These are phyloP conservation scores for Fusarium vanettenii DNA, from an alignment of 2,329 filamentous ascomycete species.

Conservation along the genomic window DNA sequence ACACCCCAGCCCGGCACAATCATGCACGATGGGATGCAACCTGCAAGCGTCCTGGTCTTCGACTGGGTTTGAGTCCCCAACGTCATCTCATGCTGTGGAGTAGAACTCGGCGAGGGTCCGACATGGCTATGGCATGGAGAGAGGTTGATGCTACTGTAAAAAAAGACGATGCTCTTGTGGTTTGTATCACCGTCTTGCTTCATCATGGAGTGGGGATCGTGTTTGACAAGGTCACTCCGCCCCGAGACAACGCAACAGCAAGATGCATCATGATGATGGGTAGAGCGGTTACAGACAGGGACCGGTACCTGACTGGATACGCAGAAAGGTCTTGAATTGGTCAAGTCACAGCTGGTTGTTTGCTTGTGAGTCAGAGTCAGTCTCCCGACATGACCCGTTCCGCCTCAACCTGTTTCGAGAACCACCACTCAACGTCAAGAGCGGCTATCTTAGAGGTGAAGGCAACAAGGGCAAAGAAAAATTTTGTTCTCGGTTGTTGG, in stretches of 20 bases:
- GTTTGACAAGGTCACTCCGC: not conserved
- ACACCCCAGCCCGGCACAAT: constrained; percentile 9
- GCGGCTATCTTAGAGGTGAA: constrained; percentile 23
- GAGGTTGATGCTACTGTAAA: not conserved
- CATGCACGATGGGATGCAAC: constrained; percentile 17
- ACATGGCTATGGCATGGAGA: not conserved
- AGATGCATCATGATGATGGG: not conserved
- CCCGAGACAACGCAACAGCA: not conserved
- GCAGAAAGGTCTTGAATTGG: not conserved
- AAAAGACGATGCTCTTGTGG: not conserved
- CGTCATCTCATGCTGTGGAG: constrained; percentile 26
- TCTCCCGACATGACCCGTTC: constrained; percentile 19
- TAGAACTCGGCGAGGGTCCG: constrained; percentile 25
- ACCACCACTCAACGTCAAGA: constrained; percentile 16
- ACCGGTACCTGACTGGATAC: constrained; percentile 2
- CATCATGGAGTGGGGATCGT: not conserved
- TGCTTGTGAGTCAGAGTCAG: constrained; percentile 5
- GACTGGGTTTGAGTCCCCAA: constrained; percentile 16
- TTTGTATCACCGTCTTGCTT: not conserved
- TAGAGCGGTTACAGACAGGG: not conserved
- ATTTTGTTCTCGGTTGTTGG: constrained; percentile 1
- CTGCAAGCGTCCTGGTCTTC: constrained; percentile 22
- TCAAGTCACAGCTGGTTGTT: not conserved
- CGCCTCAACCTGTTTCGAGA: not conserved
- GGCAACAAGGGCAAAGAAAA: not conserved